A percentile compares a stretch with the other conserved stretches of the same genome.
phyloP scores from a whole-genome alignment of 768 basidiomycete species.

The Naganishia vaughanmartiniae region DNA sequence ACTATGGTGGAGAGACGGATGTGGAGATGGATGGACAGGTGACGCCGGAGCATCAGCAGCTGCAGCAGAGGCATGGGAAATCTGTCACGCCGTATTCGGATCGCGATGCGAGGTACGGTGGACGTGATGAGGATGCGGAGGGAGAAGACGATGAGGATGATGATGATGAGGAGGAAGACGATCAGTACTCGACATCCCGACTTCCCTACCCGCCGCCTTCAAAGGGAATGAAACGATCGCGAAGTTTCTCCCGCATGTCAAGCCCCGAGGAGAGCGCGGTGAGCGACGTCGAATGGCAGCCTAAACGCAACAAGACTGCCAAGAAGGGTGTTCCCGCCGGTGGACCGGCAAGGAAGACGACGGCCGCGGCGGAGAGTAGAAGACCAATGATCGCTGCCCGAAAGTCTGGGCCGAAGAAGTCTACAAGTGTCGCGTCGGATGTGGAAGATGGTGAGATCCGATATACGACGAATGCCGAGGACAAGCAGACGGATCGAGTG shows the following conservation, averaged over 20 bases:
- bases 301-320: not conserved
- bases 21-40: constrained; percentile 24
- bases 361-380: not conserved
- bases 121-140: constrained; percentile 2
- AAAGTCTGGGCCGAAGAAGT: constrained; percentile 18
- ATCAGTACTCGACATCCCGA: not conserved
- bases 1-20: constrained; percentile 26
- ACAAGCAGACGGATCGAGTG: constrained; percentile 29
- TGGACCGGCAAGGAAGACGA: not conserved
- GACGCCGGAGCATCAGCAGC: not conserved
- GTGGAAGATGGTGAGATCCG: constrained; percentile 7
- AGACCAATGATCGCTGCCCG: not conserved
- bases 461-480: constrained; percentile 25
- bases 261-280: not conserved
- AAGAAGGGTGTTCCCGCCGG: not conserved
- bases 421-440: not conserved
- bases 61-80: not conserved
- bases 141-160: constrained; percentile 6
- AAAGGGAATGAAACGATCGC: constrained; percentile 5
- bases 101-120: not conserved
- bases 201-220: not conserved
- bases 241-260: not conserved
- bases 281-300: constrained; percentile 24
- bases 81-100: not conserved
- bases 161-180: not conserved